Base-by-base conservation (phyloP, 129 eudicot genomes). In the Flaveria brownii region DNA sequence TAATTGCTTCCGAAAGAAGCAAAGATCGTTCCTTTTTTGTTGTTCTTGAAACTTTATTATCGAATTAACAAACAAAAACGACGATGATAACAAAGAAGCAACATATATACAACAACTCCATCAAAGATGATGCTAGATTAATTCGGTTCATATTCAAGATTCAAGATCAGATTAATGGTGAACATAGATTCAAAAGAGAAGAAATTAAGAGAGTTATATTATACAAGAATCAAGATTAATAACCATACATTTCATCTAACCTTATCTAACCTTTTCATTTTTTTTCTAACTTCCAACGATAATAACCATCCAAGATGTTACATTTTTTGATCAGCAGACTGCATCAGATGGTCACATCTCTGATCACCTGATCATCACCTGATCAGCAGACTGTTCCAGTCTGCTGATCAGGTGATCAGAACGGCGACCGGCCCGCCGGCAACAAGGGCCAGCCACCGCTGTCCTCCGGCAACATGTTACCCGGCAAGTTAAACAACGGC, bases 371-470 rank as follows among this genome's bases (percentile, higher is more conserved):
- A 20, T 20, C 22, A 28, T 26, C 30, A 26, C 30, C 7, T 33
- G 39, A 4, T 28, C 33, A 28, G 33, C 33, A 28, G 2, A n/a
- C n/a, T n/a, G n/a, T n/a, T n/a, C n/a, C 0, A 28, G 4, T 3
- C 5, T 36, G 7, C 7, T 3, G 28, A 25, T 4, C 17, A 18
- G 17, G 10, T 25, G 64, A 12, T 57, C 33, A 61, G 2, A 25
- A 61, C 41, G 67, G 67, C 0, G 8, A 18, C 3, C 67, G 67
- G 42, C 6, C 28, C 9, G n/a, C n/a, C n/a, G n/a, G n/a, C n/a
- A n/a, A n/a, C n/a, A n/a, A n/a, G n/a, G 69, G 15, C 69, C 69
- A 63, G 0, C 69, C 69, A 63, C 69, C 69, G 30, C 46, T 11
- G 3, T 30, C 20, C 17, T 16, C 69, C 18, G 67, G 18, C 16